A percentile compares a stretch with the other conserved stretches of the same genome.
Conservation (phyloP, 2,329 filamentous ascomycete species). For the Leptoxyphium fumago region DNA sequence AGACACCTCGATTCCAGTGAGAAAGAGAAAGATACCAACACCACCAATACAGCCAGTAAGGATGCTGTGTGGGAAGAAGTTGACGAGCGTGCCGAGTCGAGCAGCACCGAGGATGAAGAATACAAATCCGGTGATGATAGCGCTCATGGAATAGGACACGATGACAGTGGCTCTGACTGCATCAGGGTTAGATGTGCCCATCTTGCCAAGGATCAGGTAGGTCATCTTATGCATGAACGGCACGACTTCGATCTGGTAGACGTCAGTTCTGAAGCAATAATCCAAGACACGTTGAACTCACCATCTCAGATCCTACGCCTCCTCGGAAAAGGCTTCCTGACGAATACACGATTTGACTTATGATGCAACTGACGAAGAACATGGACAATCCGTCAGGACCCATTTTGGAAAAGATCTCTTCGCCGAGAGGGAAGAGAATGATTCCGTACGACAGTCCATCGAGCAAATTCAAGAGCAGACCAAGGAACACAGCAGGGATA, state of each 20-base stretch:
- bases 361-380: slow-evolving; percentile 95
- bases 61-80: slow-evolving; percentile 93
- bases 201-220: slow-evolving; percentile 61
- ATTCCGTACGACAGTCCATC: slow-evolving; percentile 95
- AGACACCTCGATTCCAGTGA: slow-evolving; percentile 86
- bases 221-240: slow-evolving; percentile 99
- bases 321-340: slow-evolving; percentile 79
- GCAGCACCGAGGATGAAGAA: slow-evolving; percentile 86
- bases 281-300: slow-evolving; percentile 23
- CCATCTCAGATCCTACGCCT: slow-evolving; percentile 86
- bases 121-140: slow-evolving; percentile 75
- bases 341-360: slow-evolving; percentile 84
- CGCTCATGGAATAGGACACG: slow-evolving; percentile 76
- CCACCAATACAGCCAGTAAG: slow-evolving; percentile 94
- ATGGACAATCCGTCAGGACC: slow-evolving; percentile 94
- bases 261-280: not conserved
- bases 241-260: slow-evolving; percentile 78
- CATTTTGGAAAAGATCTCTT: slow-evolving; percentile 68
- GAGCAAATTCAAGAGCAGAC: slow-evolving; percentile 77
- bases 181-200: slow-evolving; percentile 68
- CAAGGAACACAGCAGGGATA: slow-evolving; percentile 75
- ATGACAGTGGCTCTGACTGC: slow-evolving; percentile 91
- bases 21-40: slow-evolving; percentile 85
- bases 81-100: slow-evolving; percentile 79
- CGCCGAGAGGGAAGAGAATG: slow-evolving; percentile 74